Base-by-base conservation (phyloP, 2,329 filamentous ascomycete genomes). In the Cytospora schulzeri region DNA sequence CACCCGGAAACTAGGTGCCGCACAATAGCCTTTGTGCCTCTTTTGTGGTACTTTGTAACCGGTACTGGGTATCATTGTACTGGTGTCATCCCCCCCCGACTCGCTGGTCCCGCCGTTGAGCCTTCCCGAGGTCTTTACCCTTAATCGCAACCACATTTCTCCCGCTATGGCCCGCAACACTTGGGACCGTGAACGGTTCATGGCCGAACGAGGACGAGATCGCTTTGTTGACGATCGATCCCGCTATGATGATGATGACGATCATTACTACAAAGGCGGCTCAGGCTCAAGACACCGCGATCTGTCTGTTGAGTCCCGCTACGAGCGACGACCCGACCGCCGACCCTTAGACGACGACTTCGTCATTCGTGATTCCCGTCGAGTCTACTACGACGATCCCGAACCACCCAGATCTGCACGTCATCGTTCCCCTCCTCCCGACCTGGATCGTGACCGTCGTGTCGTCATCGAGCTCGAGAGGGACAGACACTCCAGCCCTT, bases 101-200 rank as follows among this genome's bases (percentile, higher is more conserved):
- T 62, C 57, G 17, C 60, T 60, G 52, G 51, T 55, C n/a, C 57
- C 58, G 51, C 65, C 62, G 62, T 55, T 59, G 60, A 52, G 24
- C 29, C 15, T 22, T 52, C 41, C 63, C 41, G 38, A 22, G 29
- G 22, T 52, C 60, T 19, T 12, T 48, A 24, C 26, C 29, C 31
- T 58, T 51, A 38, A 38, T 50, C 56, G 57, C 52, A 35, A 29
- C 48, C 54, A 41, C 41, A 41, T 31, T 35, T 33, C n/a, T 50
- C 57, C 45, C 51, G 54, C 62, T 35, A 60, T 62, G 65, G 64
- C 65, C 45, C 65, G 65, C 65, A 66, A 66, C 58, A 66, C 62
- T 70, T 88, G 83, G 84, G 84, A 88, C 70, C 79, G 79, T 55
- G 85, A 85, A 67, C 85, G 84, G 68, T 81, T 83, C 70, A 68